Conservation (phyloP, 148 eudicot species). For the Rhododendron kiyosumense region DNA sequence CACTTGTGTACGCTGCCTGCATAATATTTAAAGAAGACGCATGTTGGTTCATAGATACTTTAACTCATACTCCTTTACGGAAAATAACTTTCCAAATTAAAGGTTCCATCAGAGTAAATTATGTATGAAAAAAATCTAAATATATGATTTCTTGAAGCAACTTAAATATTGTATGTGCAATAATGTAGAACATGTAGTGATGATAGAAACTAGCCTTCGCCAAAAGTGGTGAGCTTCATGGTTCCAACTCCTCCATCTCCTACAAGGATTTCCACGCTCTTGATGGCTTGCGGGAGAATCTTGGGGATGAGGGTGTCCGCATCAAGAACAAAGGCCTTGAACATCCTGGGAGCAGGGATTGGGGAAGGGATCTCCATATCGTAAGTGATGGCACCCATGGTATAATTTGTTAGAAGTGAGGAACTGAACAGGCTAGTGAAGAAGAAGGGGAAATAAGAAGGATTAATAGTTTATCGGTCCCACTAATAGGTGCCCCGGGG, state of each 20-base stretch:
- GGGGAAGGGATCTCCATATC: neutral
- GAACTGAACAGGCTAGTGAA: too few species aligned
- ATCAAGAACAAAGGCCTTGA: conserved; percentile 24
- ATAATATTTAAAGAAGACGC: neutral
- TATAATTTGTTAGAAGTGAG: too few species aligned
- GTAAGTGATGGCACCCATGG: neutral
- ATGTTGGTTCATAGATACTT: neutral
- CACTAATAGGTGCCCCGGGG: too few species aligned
- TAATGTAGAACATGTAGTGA: neutral
- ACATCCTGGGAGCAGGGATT: conserved; percentile 23
- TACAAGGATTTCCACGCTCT: conserved; percentile 16
- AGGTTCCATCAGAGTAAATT: neutral
- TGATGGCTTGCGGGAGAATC: conserved; percentile 23
- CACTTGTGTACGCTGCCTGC: neutral
- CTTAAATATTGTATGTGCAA: neutral
- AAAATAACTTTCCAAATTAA: neutral
- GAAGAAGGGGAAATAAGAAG: too few species aligned
- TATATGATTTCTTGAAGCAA: too few species aligned
- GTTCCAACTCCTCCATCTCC: conserved; percentile 12
- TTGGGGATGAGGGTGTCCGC: conserved; percentile 27
- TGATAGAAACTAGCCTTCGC: conserved; percentile 18
- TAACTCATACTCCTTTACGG: too few species aligned
- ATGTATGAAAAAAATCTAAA: neutral
- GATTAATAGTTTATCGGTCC: too few species aligned
- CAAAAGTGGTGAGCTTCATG: conserved; percentile 19